Evolutionary conservation across 2,329 filamentous ascomycete species (phyloP).

Genomic region (Mariannaea sp.): DNA sequence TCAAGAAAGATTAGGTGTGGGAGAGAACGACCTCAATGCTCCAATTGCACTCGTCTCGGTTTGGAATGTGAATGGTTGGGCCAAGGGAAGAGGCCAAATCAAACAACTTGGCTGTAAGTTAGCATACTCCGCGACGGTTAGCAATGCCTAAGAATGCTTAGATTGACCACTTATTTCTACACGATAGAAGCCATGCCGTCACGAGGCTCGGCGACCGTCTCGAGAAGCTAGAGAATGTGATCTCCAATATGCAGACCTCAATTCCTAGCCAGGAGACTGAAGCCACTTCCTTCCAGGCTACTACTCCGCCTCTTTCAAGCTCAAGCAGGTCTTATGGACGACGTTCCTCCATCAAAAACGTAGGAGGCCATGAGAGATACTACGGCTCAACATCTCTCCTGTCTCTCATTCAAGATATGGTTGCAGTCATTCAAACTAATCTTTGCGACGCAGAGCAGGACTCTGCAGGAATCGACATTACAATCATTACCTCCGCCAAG

Average conservation of each 20-base stretch:
- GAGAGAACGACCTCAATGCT: conserved; percentile 18
- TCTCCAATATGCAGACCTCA: conserved; percentile 10
- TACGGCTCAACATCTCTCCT: conserved; percentile 13
- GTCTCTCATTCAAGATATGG: conserved; percentile 18
- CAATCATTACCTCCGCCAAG: not conserved
- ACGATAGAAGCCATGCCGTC: conserved; percentile 11
- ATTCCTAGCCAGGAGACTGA: not conserved
- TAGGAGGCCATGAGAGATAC: conserved; percentile 9
- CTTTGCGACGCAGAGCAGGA: conserved; percentile 2
- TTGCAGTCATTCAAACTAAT: conserved; percentile 1
- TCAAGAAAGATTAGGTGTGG: conserved; percentile 18
- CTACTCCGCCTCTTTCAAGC: not conserved
- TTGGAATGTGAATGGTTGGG: conserved; percentile 18
- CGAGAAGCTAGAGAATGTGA: conserved; percentile 9
- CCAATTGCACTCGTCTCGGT: conserved; percentile 16
- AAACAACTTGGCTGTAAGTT: conserved; percentile 5
- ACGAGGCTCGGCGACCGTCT: conserved; percentile 15
- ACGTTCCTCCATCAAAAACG: conserved; percentile 4
- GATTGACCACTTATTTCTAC: not conserved
- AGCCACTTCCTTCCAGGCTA: not conserved
- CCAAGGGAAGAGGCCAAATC: conserved; percentile 17
- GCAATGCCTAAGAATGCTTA: not conserved
- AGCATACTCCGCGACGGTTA: not conserved
- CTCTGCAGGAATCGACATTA: not conserved
- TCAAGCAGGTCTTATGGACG: not conserved